These are phyloP conservation scores for Verbena officinalis DNA, from an alignment of 257 asterid species.

Conservation along the genomic window DNA sequence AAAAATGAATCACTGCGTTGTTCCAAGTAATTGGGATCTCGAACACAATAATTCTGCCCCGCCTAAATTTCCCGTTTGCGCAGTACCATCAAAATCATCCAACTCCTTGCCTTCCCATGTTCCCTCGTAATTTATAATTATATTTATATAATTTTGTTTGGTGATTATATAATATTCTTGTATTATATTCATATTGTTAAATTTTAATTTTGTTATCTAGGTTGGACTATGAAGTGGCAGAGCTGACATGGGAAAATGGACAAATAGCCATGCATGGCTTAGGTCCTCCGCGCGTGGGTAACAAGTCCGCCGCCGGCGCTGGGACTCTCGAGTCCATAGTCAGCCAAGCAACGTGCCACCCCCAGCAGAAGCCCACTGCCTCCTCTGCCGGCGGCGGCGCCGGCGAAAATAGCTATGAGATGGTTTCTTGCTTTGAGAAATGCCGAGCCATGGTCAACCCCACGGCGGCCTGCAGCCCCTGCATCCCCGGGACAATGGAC, in stretches of 20 bases:
- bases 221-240: slow-evolving; percentile 68
- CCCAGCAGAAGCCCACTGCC: slow-evolving; percentile 34
- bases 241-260: slow-evolving; percentile 82
- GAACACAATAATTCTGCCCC: slow-evolving; percentile 40
- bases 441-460: slow-evolving; percentile 24
- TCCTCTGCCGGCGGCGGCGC: no score
- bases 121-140: slow-evolving; percentile 9
- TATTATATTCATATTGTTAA: not conserved
- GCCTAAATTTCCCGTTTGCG: not conserved
- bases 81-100: slow-evolving; percentile 27
- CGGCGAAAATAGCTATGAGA: no score
- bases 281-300: slow-evolving; percentile 51
- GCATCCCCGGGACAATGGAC: slow-evolving; percentile 49
- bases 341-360: slow-evolving; percentile 66
- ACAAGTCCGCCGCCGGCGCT: slow-evolving; percentile 56
- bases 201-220: slow-evolving; percentile 23
- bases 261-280: slow-evolving; percentile 70
- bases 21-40: slow-evolving; percentile 61
- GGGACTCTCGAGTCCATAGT: slow-evolving; percentile 83
- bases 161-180: not conserved
- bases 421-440: no score
- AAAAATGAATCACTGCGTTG: slow-evolving; percentile 71
- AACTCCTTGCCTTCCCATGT: slow-evolving; percentile 23
- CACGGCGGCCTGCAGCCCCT: slow-evolving; percentile 19
- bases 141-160: not conserved